Evolutionary conservation across 2,329 filamentous ascomycete genomes (phyloP).

Genomic region (Bipolaris zeicola): DNA sequence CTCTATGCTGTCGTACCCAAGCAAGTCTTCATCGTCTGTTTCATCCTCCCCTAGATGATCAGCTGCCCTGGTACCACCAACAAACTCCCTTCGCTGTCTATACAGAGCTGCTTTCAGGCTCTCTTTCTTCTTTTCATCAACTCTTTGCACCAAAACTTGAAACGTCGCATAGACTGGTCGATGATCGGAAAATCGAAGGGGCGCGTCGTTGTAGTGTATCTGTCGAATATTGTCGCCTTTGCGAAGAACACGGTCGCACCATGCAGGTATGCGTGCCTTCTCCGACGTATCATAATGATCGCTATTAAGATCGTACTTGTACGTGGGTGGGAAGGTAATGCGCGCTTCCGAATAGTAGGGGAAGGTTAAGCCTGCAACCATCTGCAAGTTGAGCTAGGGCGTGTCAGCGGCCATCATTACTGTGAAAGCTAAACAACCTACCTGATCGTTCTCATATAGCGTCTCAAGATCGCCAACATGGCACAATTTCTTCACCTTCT

Average conservation of each 20-base stretch:
- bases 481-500: slow-evolving; percentile 76
- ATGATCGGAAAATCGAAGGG: slow-evolving; percentile 90
- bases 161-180: slow-evolving; percentile 93
- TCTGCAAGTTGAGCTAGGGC: slow-evolving; percentile 82
- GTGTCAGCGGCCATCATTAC: slow-evolving; percentile 30
- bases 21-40: slow-evolving; percentile 76
- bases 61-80: slow-evolving; percentile 67
- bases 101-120: slow-evolving; percentile 77
- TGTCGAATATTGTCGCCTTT: slow-evolving; percentile 86
- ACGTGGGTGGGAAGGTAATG: slow-evolving; percentile 90
- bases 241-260: slow-evolving; percentile 91
- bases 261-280: slow-evolving; percentile 92
- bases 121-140: slow-evolving; percentile 77
- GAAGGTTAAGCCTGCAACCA: slow-evolving; percentile 90
- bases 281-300: slow-evolving; percentile 94
- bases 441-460: slow-evolving; percentile 90
- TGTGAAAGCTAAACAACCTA: slow-evolving; percentile 39
- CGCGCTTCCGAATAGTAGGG: slow-evolving; percentile 88
- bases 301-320: slow-evolving; percentile 89
- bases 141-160: slow-evolving; percentile 77
- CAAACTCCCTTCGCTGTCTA: slow-evolving; percentile 65
- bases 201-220: slow-evolving; percentile 79
- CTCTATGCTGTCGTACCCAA: slow-evolving; percentile 82
- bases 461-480: slow-evolving; percentile 73
- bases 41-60: slow-evolving; percentile 59